These are phyloP conservation scores for Oryza longistaminata DNA, from an alignment of 176 grass and related monocot genomes.

Conservation along the genomic window DNA sequence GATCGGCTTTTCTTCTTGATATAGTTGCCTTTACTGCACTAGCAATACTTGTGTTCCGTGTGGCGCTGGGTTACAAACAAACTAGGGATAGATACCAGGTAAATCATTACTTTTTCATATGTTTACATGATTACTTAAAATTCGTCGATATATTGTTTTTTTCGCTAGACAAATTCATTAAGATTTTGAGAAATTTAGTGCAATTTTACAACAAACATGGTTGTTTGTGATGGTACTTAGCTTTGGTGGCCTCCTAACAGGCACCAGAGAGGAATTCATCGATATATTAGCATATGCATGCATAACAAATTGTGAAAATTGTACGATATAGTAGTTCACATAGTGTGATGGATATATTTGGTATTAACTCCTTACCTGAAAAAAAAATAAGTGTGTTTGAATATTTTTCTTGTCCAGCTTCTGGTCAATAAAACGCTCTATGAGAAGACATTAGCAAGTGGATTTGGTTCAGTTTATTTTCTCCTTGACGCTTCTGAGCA, in stretches of 20 bases:
- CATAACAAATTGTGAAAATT: background rate
- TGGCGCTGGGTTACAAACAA: constrained; percentile 89
- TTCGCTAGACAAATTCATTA: too few species aligned
- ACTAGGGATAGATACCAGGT: constrained; percentile 92
- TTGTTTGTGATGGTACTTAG: too few species aligned
- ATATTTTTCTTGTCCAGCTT: constrained; percentile 53
- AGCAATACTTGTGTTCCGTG: constrained; percentile 68
- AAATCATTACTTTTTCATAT: constrained; percentile 2
- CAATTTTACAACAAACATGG: too few species aligned
- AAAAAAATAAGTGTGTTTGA: background rate
- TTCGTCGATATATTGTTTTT: constrained; percentile 14
- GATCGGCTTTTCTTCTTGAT: constrained; percentile 88
- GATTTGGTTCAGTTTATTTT: constrained; percentile 94
- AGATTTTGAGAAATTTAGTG: too few species aligned
- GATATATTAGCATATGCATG: constrained; percentile 18
- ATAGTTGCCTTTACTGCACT: constrained; percentile 74
- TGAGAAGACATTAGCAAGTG: constrained; percentile 94
- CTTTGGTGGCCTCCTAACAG: too few species aligned
- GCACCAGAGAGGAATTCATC: background rate
- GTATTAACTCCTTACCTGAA: background rate
- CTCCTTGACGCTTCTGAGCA: constrained; percentile 97
- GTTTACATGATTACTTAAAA: constrained; percentile 12
- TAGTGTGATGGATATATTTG: background rate
- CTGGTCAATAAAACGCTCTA: constrained; percentile 92
- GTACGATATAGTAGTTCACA: background rate